A percentile compares a stretch with the other conserved stretches of the same genome.
Evolutionary conservation across 2,329 filamentous ascomycete species (phyloP).

Genomic region (Diaporthe sp.): DNA sequence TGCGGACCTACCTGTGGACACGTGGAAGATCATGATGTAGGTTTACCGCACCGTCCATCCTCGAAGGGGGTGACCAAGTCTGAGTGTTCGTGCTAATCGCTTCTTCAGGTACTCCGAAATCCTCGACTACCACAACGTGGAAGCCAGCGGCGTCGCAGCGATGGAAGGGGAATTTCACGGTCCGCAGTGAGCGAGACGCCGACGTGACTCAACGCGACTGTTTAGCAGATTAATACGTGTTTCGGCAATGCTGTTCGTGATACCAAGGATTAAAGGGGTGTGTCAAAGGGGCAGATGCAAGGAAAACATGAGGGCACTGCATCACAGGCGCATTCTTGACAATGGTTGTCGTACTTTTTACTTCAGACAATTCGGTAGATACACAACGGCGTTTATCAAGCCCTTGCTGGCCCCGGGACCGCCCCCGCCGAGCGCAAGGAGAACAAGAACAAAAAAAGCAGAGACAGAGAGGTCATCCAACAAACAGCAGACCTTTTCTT

Average conservation of each 20-base stretch:
- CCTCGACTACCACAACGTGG: constrained; percentile 97
- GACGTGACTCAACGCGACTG: constrained; percentile 11
- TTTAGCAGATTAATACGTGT: constrained; percentile 32
- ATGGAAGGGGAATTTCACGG: constrained; percentile 56
- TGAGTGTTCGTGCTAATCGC: constrained; percentile 3
- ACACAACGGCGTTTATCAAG: constrained; percentile 18
- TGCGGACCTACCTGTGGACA: constrained; percentile 95
- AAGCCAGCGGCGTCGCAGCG: constrained; percentile 57
- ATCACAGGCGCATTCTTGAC: constrained; percentile 36
- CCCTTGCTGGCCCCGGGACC: background rate
- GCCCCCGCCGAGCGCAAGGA: constrained; percentile 12
- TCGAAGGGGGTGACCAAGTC: background rate
- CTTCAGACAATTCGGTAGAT: constrained; percentile 14
- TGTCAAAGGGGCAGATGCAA: constrained; percentile 32
- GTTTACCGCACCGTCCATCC: constrained; percentile 48
- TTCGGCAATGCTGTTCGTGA: constrained; percentile 37
- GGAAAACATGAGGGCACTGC: constrained; percentile 32
- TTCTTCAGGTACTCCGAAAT: constrained; percentile 92
- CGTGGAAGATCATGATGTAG: constrained; percentile 99
- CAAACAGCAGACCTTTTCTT: constrained; percentile 28
- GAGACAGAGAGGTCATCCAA: constrained; percentile 12
- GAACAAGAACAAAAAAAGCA: background rate
- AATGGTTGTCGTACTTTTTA: constrained; percentile 17
- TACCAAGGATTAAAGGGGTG: constrained; percentile 35
- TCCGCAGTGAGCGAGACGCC: constrained; percentile 47